These are phyloP conservation scores for Musa beccarii DNA, from an alignment of 176 grass and related monocot genomes.

Conservation along the genomic window DNA sequence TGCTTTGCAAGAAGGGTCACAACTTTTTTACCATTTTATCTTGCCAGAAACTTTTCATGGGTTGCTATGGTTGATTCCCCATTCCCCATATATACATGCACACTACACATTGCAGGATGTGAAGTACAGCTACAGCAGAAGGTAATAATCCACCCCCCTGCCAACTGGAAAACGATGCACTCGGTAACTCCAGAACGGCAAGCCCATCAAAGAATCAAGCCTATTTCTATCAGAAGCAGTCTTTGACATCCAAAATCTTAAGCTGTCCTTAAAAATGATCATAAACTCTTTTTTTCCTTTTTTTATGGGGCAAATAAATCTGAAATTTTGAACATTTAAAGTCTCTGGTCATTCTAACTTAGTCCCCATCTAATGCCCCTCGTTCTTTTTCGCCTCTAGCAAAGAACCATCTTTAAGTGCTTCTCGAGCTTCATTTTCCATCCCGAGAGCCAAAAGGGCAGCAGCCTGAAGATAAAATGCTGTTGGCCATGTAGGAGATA, in stretches of 20 bases:
- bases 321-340: neutral
- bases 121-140: too few species aligned
- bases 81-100: neutral
- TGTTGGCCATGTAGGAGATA: constrained; percentile 78
- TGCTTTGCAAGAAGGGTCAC: neutral
- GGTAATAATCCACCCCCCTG: too few species aligned
- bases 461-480: constrained; percentile 94
- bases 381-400: constrained; percentile 45
- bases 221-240: neutral
- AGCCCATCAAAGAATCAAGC: constrained; percentile 1
- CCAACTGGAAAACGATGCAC: neutral
- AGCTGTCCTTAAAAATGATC: neutral
- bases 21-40: neutral
- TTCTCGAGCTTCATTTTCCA: constrained; percentile 90
- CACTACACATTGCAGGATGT: neutral
- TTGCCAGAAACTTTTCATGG: neutral
- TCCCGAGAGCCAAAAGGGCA: constrained; percentile 53
- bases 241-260: constrained; percentile 1
- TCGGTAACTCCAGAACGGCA: too few species aligned
- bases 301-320: too few species aligned
- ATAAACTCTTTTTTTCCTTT: too few species aligned
- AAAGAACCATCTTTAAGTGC: constrained; percentile 71
- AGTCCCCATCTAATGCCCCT: constrained; percentile 21
- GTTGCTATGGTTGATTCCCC: neutral
- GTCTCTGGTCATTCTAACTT: neutral